These are phyloP conservation scores for Sarocladiaceae sp. DNA, from an alignment of 2,329 filamentous ascomycete species.

Conservation along the genomic window DNA sequence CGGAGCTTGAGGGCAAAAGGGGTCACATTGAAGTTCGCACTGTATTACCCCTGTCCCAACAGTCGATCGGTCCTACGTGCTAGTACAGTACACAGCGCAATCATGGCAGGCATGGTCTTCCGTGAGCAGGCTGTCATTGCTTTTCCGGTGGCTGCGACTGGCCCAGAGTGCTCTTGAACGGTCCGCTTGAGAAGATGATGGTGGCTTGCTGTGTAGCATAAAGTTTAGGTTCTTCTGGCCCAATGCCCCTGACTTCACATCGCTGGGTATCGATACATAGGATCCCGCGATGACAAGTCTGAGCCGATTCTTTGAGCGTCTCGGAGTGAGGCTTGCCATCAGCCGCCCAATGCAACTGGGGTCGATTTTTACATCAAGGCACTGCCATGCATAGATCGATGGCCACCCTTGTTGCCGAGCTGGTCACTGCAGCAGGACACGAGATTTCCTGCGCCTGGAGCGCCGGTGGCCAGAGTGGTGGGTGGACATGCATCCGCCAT, in stretches of 20 bases:
- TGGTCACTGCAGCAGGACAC: conserved; percentile 3
- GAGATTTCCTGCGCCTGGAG: conserved; percentile 1
- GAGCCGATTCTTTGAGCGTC: too few species aligned
- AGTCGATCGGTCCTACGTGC: background rate
- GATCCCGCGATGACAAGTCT: too few species aligned
- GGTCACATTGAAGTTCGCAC: background rate
- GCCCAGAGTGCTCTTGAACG: background rate
- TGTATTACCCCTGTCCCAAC: background rate
- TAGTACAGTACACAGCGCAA: too few species aligned
- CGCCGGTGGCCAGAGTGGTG: background rate
- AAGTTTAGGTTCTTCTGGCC: background rate
- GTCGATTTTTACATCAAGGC: conserved; percentile 1
- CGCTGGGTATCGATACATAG: background rate
- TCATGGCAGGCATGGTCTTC: too few species aligned
- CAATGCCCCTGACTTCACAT: background rate
- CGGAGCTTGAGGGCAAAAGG: background rate
- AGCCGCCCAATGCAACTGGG: too few species aligned
- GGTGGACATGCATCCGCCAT: background rate
- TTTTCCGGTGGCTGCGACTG: background rate
- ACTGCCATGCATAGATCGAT: background rate
- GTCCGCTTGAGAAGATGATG: background rate
- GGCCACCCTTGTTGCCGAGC: background rate
- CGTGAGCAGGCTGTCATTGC: conserved; percentile 1
- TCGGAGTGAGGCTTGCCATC: too few species aligned
- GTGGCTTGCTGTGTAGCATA: background rate